phyloP scores from a whole-genome alignment of 2,329 filamentous ascomycete species.

The Ophiosphaerella herpotricha region DNA sequence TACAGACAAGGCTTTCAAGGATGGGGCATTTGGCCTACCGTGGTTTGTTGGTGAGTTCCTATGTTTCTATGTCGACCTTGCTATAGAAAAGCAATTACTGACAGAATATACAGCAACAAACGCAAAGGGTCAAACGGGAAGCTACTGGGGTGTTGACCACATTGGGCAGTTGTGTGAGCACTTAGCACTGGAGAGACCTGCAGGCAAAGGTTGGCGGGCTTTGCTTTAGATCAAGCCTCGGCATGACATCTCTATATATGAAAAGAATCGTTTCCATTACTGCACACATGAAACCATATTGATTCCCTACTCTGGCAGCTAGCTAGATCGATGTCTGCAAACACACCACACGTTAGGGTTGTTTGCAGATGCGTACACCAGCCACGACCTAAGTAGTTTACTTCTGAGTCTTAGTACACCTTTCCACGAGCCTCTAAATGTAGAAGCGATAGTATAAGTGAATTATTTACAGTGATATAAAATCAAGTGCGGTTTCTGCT shows the following conservation, averaged over 20 bases:
- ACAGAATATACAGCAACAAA: slow-evolving; percentile 53
- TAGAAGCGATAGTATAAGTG: too few species aligned
- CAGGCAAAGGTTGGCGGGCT: slow-evolving; percentile 44
- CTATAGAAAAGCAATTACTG: neutral
- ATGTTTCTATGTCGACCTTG: neutral
- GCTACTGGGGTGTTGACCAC: slow-evolving; percentile 66
- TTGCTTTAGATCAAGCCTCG: slow-evolving; percentile 36
- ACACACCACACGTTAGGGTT: too few species aligned
- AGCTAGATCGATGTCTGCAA: too few species aligned
- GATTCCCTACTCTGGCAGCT: too few species aligned
- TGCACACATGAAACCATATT: too few species aligned
- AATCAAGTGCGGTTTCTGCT: too few species aligned
- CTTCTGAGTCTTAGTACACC: too few species aligned
- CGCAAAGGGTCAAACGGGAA: slow-evolving; percentile 56
- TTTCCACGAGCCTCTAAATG: too few species aligned
- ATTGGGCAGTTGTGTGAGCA: slow-evolving; percentile 60
- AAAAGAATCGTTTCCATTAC: too few species aligned
- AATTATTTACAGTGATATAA: too few species aligned
- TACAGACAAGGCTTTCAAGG: slow-evolving; percentile 56
- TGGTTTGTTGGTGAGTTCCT: slow-evolving; percentile 55
- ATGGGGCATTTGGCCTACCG: slow-evolving; percentile 65
- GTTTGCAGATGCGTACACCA: too few species aligned
- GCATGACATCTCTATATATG: neutral
- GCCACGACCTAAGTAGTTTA: too few species aligned
- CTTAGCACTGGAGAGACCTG: slow-evolving; percentile 54